A percentile compares a stretch with the other conserved stretches of the same genome.
Evolutionary conservation across 169 alveolate genomes (phyloP).

Genomic region (Plasmodium chabaudi): DNA sequence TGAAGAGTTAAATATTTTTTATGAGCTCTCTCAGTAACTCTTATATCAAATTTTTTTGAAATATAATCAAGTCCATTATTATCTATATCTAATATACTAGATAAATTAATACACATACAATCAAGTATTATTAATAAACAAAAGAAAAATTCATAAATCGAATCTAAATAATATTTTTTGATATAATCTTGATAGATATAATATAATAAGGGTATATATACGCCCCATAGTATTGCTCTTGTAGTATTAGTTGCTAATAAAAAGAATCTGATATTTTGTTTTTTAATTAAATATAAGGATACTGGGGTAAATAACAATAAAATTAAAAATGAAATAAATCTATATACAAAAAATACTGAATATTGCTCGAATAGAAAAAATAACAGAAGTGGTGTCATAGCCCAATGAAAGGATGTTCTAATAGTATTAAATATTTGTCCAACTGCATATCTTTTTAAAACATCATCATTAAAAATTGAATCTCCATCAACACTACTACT

Average conservation of each 20-base stretch:
- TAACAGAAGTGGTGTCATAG: slow-evolving; percentile 41
- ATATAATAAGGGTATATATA: slow-evolving; percentile 32
- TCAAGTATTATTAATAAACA: slow-evolving; percentile 20
- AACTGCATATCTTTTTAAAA: slow-evolving; percentile 40
- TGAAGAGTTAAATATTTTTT: slow-evolving; percentile 42
- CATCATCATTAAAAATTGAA: slow-evolving; percentile 40
- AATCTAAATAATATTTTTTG: slow-evolving; percentile 39
- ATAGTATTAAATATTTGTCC: slow-evolving; percentile 55
- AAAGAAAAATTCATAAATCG: slow-evolving; percentile 18
- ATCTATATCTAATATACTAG: slow-evolving; percentile 48
- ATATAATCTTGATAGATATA: slow-evolving; percentile 33
- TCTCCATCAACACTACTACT: slow-evolving; percentile 72
- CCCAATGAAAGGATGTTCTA: slow-evolving; percentile 75
- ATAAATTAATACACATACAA: slow-evolving; percentile 31
- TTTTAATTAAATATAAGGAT: slow-evolving; percentile 45
- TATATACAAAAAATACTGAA: slow-evolving; percentile 53
- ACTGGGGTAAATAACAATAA: slow-evolving; percentile 53
- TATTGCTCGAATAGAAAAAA: slow-evolving; percentile 42
- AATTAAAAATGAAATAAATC: slow-evolving; percentile 36
- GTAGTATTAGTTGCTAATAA: slow-evolving; percentile 45
- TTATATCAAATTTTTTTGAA: slow-evolving; percentile 33
- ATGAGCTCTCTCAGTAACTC: slow-evolving; percentile 29
- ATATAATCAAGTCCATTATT: slow-evolving; percentile 69
- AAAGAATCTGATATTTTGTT: slow-evolving; percentile 25
- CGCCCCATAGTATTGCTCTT: slow-evolving; percentile 40